Conservation (phyloP, 2,329 filamentous ascomycete genomes). For the Clonostachys solani region DNA sequence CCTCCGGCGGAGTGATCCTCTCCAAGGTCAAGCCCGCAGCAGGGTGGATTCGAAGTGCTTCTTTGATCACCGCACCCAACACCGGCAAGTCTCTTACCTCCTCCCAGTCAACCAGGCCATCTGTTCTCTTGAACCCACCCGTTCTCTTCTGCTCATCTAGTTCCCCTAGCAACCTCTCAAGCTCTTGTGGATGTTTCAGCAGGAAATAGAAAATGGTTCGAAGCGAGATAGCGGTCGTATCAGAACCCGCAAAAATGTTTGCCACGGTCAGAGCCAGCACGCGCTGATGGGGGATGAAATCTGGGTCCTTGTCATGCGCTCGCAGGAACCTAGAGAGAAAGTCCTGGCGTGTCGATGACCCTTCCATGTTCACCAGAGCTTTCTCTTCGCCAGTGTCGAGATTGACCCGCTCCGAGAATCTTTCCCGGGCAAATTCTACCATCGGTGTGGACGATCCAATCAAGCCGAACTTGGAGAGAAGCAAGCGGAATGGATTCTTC, state of each 20-base stretch:
- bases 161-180: constrained; percentile 15
- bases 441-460: constrained; percentile 68
- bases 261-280: constrained; percentile 13
- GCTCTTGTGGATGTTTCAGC: constrained; percentile 17
- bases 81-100: constrained; percentile 25
- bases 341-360: neutral
- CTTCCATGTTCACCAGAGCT: neutral
- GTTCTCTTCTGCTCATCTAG: constrained; percentile 10
- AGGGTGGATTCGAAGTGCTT: constrained; percentile 45
- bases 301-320: constrained; percentile 30
- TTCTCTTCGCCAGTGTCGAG: constrained; percentile 1
- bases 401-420: constrained; percentile 59
- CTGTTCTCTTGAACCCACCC: constrained; percentile 26
- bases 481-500: constrained; percentile 71
- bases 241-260: constrained; percentile 31
- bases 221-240: constrained; percentile 44
- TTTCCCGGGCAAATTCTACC: constrained; percentile 63
- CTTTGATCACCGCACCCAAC: constrained; percentile 48
- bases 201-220: constrained; percentile 37
- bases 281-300: constrained; percentile 31
- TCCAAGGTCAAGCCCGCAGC: constrained; percentile 43
- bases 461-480: constrained; percentile 62
- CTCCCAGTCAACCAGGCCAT: constrained; percentile 16
- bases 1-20: constrained; percentile 38
- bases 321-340: constrained; percentile 19